Percentiles rank a stretch among this genome's conserved stretches.
These are phyloP conservation scores for Kwoniella mangroviensis DNA, from an alignment of 768 basidiomycete genomes.

Conservation along the genomic window DNA sequence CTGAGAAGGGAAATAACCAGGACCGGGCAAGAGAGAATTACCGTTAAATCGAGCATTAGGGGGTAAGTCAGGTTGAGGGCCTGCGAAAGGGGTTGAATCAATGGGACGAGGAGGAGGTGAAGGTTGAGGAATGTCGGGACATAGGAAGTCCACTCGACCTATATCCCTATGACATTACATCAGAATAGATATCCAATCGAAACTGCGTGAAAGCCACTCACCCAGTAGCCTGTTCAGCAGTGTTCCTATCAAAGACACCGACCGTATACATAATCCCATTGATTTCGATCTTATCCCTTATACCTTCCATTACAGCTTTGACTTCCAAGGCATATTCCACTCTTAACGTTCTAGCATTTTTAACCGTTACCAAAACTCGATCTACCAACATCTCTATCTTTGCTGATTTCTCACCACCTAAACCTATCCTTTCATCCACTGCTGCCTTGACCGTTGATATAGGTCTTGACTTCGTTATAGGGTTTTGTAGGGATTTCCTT, in stretches of 20 bases:
- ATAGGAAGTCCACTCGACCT: slow-evolving; percentile 41
- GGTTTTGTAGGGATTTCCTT: slow-evolving; percentile 59
- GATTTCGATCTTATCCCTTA: slow-evolving; percentile 34
- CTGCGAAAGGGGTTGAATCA: slow-evolving; percentile 9
- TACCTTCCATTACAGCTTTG: slow-evolving; percentile 75
- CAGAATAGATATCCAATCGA: not conserved
- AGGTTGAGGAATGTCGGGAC: slow-evolving; percentile 24
- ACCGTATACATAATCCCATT: slow-evolving; percentile 46
- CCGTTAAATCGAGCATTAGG: slow-evolving; percentile 7
- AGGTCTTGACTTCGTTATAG: slow-evolving; percentile 72
- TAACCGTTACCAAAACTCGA: slow-evolving; percentile 80
- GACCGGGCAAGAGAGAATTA: not conserved
- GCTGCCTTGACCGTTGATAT: slow-evolving; percentile 55
- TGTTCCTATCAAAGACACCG: slow-evolving; percentile 40
- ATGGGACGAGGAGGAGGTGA: slow-evolving; percentile 6
- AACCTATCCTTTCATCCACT: slow-evolving; percentile 72
- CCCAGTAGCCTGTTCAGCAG: slow-evolving; percentile 49
- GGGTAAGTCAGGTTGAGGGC: slow-evolving; percentile 9
- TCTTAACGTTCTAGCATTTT: slow-evolving; percentile 70
- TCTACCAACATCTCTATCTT: slow-evolving; percentile 62
- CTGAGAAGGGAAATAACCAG: slow-evolving; percentile 10
- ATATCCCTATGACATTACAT: slow-evolving; percentile 37
- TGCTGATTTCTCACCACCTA: slow-evolving; percentile 74
- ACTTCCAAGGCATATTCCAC: slow-evolving; percentile 78
- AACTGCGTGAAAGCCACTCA: slow-evolving; percentile 30